Percentiles rank a stretch among this genome's conserved stretches.
These are phyloP conservation scores for Aspergillus awamori DNA, from an alignment of 2,329 filamentous ascomycete genomes.

Conservation along the genomic window DNA sequence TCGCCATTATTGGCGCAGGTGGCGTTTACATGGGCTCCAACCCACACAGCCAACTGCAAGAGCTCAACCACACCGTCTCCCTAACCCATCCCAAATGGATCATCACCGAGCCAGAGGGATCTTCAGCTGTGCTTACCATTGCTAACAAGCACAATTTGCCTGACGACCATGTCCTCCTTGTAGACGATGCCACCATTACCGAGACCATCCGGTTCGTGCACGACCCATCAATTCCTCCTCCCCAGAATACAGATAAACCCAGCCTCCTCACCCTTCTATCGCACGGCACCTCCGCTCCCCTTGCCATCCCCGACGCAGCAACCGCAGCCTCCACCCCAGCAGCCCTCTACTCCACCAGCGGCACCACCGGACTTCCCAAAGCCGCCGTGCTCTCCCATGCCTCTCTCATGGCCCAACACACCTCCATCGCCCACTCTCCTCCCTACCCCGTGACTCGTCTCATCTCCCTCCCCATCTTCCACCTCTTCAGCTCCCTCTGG, in stretches of 20 bases:
- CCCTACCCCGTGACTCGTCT: conserved; percentile 43
- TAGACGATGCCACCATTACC: conserved; percentile 19
- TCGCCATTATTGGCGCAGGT: conserved; percentile 41
- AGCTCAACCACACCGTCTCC: conserved; percentile 46
- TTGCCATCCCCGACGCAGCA: conserved; percentile 40
- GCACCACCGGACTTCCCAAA: conserved; percentile 61
- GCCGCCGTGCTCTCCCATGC: conserved; percentile 58
- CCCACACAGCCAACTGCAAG: conserved; percentile 42
- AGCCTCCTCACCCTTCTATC: conserved; percentile 34
- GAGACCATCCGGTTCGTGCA: conserved; percentile 1
- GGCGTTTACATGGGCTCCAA: conserved; percentile 50
- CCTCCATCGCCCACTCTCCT: conserved; percentile 37
- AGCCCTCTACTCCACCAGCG: conserved; percentile 53
- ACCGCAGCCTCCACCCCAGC: conserved; percentile 48
- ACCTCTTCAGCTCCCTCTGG: conserved; percentile 48
- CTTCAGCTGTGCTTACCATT: conserved; percentile 32
- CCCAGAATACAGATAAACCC: neutral
- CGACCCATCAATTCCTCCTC: neutral
- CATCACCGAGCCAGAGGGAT: conserved; percentile 37
- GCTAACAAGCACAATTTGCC: conserved; percentile 16
- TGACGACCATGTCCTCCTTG: conserved; percentile 23
- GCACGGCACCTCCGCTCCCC: conserved; percentile 46
- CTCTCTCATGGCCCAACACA: conserved; percentile 54
- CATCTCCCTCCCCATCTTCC: conserved; percentile 52
- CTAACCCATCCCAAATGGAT: conserved; percentile 46